These are phyloP conservation scores for Pseudogymnoascus pannorum DNA, from an alignment of 2,329 filamentous ascomycete species.

Conservation along the genomic window DNA sequence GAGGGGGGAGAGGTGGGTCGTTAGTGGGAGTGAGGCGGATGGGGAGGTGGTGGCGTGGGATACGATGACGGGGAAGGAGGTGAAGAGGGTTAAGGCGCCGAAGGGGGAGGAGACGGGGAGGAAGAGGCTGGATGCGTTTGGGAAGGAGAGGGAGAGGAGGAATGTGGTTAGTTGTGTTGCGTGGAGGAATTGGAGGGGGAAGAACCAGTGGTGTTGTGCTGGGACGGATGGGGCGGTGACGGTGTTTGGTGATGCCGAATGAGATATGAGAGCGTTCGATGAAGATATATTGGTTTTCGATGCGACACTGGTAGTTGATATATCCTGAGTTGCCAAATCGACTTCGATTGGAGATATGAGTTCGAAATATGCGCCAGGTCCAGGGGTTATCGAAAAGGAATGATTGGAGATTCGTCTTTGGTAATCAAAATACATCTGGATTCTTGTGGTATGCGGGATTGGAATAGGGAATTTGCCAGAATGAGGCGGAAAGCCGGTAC, in stretches of 20 bases:
- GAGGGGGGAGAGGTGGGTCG: constrained; percentile 62
- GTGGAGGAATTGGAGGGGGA: constrained; percentile 56
- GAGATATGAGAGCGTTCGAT: not conserved
- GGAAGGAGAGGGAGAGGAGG: constrained; percentile 50
- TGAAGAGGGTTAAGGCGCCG: constrained; percentile 50
- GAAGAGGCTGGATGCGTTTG: constrained; percentile 50
- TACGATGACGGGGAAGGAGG: constrained; percentile 62
- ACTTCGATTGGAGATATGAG: not conserved
- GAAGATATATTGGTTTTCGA: not conserved
- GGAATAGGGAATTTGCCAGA: not conserved
- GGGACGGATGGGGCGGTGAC: constrained; percentile 60
- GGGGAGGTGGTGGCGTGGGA: constrained; percentile 67
- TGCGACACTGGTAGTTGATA: not conserved
- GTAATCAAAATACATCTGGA: not conserved
- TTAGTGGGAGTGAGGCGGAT: constrained; percentile 70
- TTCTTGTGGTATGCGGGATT: not conserved
- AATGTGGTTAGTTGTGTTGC: constrained; percentile 57
- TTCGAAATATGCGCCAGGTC: not conserved
- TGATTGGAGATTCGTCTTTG: not conserved
- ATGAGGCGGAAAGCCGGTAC: not conserved
- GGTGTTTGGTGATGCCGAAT: constrained; percentile 42
- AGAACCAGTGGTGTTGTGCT: constrained; percentile 57
- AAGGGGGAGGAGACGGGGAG: constrained; percentile 29
- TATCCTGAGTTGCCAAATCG: not conserved
- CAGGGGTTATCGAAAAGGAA: not conserved